Base-by-base conservation (phyloP, 441 rosid genomes). In the Pelargonium cotyledonis region DNA sequence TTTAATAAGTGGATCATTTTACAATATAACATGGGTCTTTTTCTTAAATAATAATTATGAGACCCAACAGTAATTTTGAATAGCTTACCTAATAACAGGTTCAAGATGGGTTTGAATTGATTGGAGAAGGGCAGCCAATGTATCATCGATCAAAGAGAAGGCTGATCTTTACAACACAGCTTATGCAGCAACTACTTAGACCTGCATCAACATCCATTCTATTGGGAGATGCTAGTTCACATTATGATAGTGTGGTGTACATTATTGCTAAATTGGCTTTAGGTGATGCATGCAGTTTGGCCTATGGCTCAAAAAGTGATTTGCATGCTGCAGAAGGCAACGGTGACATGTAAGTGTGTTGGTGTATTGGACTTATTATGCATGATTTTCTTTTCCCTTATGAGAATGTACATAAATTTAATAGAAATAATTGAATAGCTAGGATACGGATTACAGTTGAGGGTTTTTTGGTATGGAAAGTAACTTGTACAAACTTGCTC, bases 111-210 rank as follows among this genome's bases (percentile, higher is more conserved):
- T 67, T 69, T 76, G 84, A 88, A 64, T 65, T 70, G 44, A 55
- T 78, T 23, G 64, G 64, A 60, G 38, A 23, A 15, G 38, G 12
- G 35, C 64, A 60, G 64, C 38, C 64, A 60, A 4, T 23, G 15
- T 31, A 60, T 18, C 64, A 60, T 63, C 90, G 77, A 69, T 76
- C 92, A 65, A 95, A 82, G 84, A 83, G 86, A 85, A 92, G 98
- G 76, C 82, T 88, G 73, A 70, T 90, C 67, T 73, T 79, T 76
- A 84, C 95, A 15, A 82, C 86, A 41, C 92, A 89, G 74, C 94
- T 95, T 66, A 83, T 87, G 83, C 98, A 95, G 85, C 88, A 84
- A 70, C 74, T 92, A 44, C 81, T 86, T 70, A 68, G 46, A 41
- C 82, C 96, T 71, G 84, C 92, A 41, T 77, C 78, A 12, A 78